Conservation (phyloP, 2,329 filamentous ascomycete species). For the Ophiostoma tasmaniense region DNA sequence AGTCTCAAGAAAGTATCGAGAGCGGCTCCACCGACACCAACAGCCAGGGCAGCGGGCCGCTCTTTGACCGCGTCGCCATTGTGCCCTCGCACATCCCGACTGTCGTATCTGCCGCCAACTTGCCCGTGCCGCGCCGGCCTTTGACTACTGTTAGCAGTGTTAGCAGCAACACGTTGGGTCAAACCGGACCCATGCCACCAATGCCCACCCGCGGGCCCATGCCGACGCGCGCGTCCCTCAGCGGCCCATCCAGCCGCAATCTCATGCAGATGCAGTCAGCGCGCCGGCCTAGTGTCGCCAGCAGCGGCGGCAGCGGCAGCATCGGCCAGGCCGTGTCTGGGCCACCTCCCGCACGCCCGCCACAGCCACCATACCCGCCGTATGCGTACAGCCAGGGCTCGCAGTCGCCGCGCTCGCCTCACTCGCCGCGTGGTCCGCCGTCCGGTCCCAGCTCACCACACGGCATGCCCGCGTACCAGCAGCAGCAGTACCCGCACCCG, state of each 20-base stretch:
- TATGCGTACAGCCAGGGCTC: neutral
- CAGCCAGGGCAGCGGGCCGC: slow-evolving; percentile 8
- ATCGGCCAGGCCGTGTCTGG: neutral
- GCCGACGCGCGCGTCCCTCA: slow-evolving; percentile 16
- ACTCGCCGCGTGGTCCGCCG: neutral
- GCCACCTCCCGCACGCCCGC: neutral
- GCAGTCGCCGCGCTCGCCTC: neutral
- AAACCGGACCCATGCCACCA: neutral
- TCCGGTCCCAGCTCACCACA: neutral
- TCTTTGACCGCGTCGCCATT: slow-evolving; percentile 4
- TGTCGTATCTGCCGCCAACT: neutral
- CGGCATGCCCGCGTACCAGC: neutral
- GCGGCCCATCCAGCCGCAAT: slow-evolving; percentile 12
- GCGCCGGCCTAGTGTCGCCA: neutral
- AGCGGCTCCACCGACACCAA: slow-evolving; percentile 7
- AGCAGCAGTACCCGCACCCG: slow-evolving; percentile 7
- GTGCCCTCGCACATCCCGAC: slow-evolving; percentile 6
- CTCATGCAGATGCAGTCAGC: slow-evolving; percentile 14
- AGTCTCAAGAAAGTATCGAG: neutral
- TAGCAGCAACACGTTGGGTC: neutral
- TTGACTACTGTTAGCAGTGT: neutral
- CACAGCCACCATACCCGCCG: neutral
- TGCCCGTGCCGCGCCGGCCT: neutral
- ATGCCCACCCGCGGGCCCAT: neutral
- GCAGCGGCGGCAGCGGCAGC: neutral